Evolutionary conservation across 169 alveolate species (phyloP), one percentile per base, ranked within the genome.

Genomic region (Plasmodium relictum): DNA sequence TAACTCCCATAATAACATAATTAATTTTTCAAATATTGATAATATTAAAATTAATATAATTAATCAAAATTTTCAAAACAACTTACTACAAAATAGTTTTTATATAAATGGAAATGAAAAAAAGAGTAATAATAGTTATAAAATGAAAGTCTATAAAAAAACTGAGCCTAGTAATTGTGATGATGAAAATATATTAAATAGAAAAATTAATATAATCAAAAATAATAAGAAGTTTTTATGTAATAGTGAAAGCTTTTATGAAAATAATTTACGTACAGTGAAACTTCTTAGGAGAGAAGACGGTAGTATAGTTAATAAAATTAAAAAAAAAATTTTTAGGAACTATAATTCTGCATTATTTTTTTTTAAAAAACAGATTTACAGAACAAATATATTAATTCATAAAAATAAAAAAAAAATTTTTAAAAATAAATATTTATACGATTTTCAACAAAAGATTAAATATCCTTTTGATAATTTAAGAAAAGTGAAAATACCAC

Each of bases 141-240:
- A 16, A 12, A 70, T 42, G 14, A 37, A 16, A 42, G 44, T 26
- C 16, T 26, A 70, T 31, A 45, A 42, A 50, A 18, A 20, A 6
- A 18, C 58, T 26, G 8, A 18, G 58, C 42, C 20, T 52, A 0
- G 14, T 0, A 22, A 20, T 58, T 3, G 26, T 16, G 3, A 58
- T 58, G 18, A 58, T 50, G 61, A 50, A 50, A n/a, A 10, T 50
- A 5, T 50, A 50, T 3, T 12, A 26, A 48, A 63, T 14, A 8
- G 16, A n/a, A 63, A 76, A 76, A 63, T 45, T 24, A 63, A 63
- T 26, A 56, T 56, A 14, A 76, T 76, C 18, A 76, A 31, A 44
- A 61, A 50, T 4, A 41, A 42, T 7, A 50, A 41, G 63, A 76
- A 62, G 12, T 76, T 76, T 16, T 14, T 62, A n/a, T 76, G 76